Evolutionary conservation across 2,329 filamentous ascomycete species (phyloP).

Genomic region (Neonectria ditissima): DNA sequence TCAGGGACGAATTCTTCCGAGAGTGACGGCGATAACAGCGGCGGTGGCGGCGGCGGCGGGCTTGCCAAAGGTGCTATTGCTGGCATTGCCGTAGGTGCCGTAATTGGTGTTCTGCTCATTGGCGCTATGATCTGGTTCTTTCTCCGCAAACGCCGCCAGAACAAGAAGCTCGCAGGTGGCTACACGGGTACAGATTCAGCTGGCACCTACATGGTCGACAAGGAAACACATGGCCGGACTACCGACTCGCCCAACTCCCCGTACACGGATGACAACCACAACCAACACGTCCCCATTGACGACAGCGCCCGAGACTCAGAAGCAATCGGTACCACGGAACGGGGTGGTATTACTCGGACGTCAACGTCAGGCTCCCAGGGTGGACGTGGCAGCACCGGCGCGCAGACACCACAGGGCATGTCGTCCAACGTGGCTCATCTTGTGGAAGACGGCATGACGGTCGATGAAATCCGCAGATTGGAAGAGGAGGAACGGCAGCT

Average conservation of each 20-base stretch:
- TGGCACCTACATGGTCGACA: slow-evolving; percentile 59
- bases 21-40: slow-evolving; percentile 31
- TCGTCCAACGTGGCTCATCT: slow-evolving; percentile 61
- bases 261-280: slow-evolving; percentile 55
- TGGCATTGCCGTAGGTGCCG: slow-evolving; percentile 60
- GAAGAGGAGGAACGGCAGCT: slow-evolving; percentile 70
- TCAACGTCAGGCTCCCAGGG: slow-evolving; percentile 32
- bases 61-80: slow-evolving; percentile 58
- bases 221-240: slow-evolving; percentile 55
- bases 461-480: slow-evolving; percentile 65
- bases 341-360: slow-evolving; percentile 26
- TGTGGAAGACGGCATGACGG: slow-evolving; percentile 71
- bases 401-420: slow-evolving; percentile 48
- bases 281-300: slow-evolving; percentile 43
- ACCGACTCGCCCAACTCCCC: slow-evolving; percentile 57
- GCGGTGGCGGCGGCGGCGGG: slow-evolving; percentile 40
- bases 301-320: slow-evolving; percentile 26
- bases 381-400: slow-evolving; percentile 27
- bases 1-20: not conserved
- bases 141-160: slow-evolving; percentile 54
- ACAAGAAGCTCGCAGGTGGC: slow-evolving; percentile 36
- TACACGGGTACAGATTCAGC: slow-evolving; percentile 41
- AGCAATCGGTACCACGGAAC: slow-evolving; percentile 16
- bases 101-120: slow-evolving; percentile 54
- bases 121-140: slow-evolving; percentile 57